Evolutionary conservation across 495 filamentous ascomycete genomes (phyloP).

Genomic region (Beverwykella pulmonaria): DNA sequence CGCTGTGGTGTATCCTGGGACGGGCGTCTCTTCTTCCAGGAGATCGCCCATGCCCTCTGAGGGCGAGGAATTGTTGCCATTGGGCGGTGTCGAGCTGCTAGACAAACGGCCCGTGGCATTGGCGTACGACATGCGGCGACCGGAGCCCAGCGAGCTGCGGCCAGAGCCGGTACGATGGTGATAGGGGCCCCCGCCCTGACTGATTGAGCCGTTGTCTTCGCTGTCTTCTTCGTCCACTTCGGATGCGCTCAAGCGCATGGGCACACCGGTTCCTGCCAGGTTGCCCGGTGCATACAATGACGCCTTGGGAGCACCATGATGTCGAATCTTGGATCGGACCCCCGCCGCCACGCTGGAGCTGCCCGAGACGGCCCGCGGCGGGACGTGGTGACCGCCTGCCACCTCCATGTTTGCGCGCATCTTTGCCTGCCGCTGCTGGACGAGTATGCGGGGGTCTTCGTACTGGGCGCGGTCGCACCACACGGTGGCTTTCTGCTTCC

Average conservation of each 20-base stretch:
- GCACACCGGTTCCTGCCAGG: slow-evolving; percentile 73
- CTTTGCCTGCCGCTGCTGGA: slow-evolving; percentile 80
- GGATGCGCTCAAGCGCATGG: slow-evolving; percentile 86
- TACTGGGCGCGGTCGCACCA: slow-evolving; percentile 96
- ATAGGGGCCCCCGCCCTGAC: slow-evolving; percentile 53
- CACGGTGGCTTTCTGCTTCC: slow-evolving; percentile 95
- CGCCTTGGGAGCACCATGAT: slow-evolving; percentile 72
- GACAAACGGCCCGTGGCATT: slow-evolving; percentile 54
- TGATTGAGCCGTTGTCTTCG: slow-evolving; percentile 67
- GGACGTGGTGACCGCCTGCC: slow-evolving; percentile 53
- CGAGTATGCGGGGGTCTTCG: slow-evolving; percentile 82
- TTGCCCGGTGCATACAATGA: slow-evolving; percentile 74
- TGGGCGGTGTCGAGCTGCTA: slow-evolving; percentile 66
- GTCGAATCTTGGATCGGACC: slow-evolving; percentile 73
- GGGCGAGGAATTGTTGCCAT: slow-evolving; percentile 40
- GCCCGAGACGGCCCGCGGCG: slow-evolving; percentile 35
- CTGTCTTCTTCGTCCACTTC: slow-evolving; percentile 85
- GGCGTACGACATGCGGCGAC: slow-evolving; percentile 46
- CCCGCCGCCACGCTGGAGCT: slow-evolving; percentile 43
- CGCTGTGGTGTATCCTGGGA: slow-evolving; percentile 48
- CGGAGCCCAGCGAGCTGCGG: slow-evolving; percentile 70
- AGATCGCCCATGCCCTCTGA: slow-evolving; percentile 55
- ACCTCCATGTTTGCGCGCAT: slow-evolving; percentile 82
- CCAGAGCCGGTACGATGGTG: slow-evolving; percentile 78
- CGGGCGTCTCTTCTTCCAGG: slow-evolving; percentile 57